Percentiles rank a stretch among this genome's conserved stretches.
phyloP scores from a whole-genome alignment of 2,329 filamentous ascomycete species.

The Botrytis paeoniae region DNA sequence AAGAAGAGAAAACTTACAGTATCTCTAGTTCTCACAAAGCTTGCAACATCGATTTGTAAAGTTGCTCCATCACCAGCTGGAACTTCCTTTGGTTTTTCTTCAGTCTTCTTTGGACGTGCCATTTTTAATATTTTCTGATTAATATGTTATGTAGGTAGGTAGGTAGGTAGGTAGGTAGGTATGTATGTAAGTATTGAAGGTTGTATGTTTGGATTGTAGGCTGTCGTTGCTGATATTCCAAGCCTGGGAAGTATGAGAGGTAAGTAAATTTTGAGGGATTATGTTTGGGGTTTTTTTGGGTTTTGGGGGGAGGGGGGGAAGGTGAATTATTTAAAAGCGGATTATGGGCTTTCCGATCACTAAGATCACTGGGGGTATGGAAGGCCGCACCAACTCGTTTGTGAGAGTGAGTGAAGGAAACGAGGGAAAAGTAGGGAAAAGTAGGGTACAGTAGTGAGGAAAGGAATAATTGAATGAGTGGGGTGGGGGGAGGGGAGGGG shows the following conservation, averaged over 20 bases:
- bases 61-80: constrained; percentile 28
- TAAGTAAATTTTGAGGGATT: not conserved
- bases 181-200: not conserved
- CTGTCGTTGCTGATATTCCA: not conserved
- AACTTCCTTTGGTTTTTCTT: constrained; percentile 30
- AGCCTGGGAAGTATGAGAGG: not conserved
- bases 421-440: not conserved
- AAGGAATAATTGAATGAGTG: not conserved
- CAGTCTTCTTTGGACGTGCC: constrained; percentile 43
- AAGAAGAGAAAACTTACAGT: constrained; percentile 52
- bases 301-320: not conserved
- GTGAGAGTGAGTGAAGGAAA: not conserved
- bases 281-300: not conserved
- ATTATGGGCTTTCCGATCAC: constrained; percentile 3
- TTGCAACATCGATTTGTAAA: constrained; percentile 61
- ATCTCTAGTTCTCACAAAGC: constrained; percentile 77
- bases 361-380: not conserved
- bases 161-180: too few species aligned
- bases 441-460: not conserved
- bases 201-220: not conserved
- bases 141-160: not conserved
- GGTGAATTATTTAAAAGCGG: not conserved
- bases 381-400: constrained; percentile 1
- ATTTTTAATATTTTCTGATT: constrained; percentile 32
- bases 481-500: not conserved